These are phyloP conservation scores for Porphyrellus sp. DNA, from an alignment of 1,284 basidiomycete species.

Conservation along the genomic window DNA sequence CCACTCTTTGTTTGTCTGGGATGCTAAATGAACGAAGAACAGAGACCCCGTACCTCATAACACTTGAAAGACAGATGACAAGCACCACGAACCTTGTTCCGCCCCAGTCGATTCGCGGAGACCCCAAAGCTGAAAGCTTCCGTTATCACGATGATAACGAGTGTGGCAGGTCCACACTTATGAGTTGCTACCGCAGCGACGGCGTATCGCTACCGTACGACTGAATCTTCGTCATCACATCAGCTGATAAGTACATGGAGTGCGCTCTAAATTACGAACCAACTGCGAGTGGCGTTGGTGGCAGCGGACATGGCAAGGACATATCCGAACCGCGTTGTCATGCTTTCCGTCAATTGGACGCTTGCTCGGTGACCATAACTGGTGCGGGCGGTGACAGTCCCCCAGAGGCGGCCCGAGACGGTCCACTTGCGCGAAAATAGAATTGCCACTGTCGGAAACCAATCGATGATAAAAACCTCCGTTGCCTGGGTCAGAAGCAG, in stretches of 20 bases:
- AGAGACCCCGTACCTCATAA: not conserved
- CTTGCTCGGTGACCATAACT: slow-evolving; percentile 3
- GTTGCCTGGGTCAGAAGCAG: slow-evolving; percentile 4
- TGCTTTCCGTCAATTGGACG: too few species aligned
- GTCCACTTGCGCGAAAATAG: slow-evolving; percentile 14
- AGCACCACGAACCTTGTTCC: too few species aligned
- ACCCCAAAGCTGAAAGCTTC: too few species aligned
- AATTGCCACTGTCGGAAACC: slow-evolving; percentile 6
- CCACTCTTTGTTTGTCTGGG: too few species aligned
- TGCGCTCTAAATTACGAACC: not conserved
- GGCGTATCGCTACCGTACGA: not conserved
- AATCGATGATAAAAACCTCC: not conserved
- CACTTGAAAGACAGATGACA: not conserved
- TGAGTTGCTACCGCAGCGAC: not conserved
- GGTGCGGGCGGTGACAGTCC: not conserved
- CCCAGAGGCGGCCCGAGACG: slow-evolving; percentile 3
- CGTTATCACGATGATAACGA: not conserved
- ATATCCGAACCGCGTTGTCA: too few species aligned
- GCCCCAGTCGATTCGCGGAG: too few species aligned
- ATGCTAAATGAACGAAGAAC: too few species aligned
- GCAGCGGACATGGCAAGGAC: not conserved
- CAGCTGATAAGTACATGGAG: not conserved
- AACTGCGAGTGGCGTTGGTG: not conserved
- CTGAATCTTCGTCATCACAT: not conserved
- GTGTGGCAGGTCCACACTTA: not conserved